phyloP scores from a whole-genome alignment of 1,284 basidiomycete genomes.

The Malassezia arunalokei region DNA sequence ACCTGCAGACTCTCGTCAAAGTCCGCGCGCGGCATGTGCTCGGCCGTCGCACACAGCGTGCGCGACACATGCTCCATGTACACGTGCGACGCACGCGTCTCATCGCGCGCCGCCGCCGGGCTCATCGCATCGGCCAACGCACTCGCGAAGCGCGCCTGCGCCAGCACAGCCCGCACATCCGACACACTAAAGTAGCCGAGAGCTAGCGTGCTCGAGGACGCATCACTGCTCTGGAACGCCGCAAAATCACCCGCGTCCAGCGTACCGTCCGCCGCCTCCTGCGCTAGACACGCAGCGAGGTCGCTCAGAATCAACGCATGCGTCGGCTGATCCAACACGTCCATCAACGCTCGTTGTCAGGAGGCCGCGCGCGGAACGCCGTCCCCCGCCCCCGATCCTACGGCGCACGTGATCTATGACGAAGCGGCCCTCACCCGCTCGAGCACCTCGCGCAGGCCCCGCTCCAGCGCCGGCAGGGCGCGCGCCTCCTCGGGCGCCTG shows the following conservation, averaged over 20 bases:
- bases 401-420: not conserved
- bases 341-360: not conserved
- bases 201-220: not conserved
- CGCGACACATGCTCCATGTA: conserved; percentile 8
- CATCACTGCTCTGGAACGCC: conserved; percentile 1
- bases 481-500: conserved; percentile 17
- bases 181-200: conserved; percentile 11
- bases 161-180: conserved; percentile 35
- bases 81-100: not conserved
- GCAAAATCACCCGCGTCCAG: conserved; percentile 5
- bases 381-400: not conserved
- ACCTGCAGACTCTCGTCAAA: conserved; percentile 21
- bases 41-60: not conserved
- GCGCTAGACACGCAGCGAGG: conserved; percentile 57
- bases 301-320: conserved; percentile 68
- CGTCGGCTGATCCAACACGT: conserved; percentile 53
- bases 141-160: conserved; percentile 38
- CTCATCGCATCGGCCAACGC: conserved; percentile 29
- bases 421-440: conserved; percentile 2
- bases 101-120: conserved; percentile 5
- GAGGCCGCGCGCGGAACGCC: not conserved
- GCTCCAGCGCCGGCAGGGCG: conserved; percentile 22
- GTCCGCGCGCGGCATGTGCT: conserved; percentile 29
- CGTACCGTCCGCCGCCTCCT: conserved; percentile 8
- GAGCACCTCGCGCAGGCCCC: conserved; percentile 10